Evolutionary conservation across 2,329 filamentous ascomycete genomes (phyloP), one percentile per base, ranked within the genome.

Genomic region (Eurotiales sp.): DNA sequence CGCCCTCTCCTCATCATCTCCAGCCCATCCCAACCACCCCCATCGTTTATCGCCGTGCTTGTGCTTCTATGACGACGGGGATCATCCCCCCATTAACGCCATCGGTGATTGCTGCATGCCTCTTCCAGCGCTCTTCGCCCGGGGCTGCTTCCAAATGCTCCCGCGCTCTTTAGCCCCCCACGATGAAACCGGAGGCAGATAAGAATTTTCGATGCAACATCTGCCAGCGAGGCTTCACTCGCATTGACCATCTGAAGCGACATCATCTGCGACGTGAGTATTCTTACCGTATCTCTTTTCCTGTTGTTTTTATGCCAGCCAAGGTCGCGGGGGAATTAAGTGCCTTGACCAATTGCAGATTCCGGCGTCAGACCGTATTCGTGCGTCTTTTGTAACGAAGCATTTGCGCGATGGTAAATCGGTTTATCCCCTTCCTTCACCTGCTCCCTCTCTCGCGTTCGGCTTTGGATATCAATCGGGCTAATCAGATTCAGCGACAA

Each of bases 321-420:
- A 34, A 27, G 21, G 25, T n/a, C 27, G 23, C 12, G 15, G 19
- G 23, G 14, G n/a, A n/a, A 25, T 15, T 7, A 15, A 15, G 8
- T 4, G 8, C 11, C 22, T 43, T 39, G 44, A 52, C 32, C 40
- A 25, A 37, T 37, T 40, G 50, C 58, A 76, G 73, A 76, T 63
- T 72, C 73, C 34, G 73, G 73, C 27, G 60, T 74, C n/a, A 75
- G 73, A 54, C 73, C 73, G 7, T 76, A 75, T 56, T 69, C 71
- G 1, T 76, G 73, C 54, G 53, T 73, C 17, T 76, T 76, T 54
- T 76, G 73, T 59, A 65, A 60, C 55, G 69, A 72, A 46, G 63
- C 72, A 1, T 76, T 76, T 60, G 71, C 73, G 12, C 70, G 72
- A 17, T 74, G 72, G 73, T 69, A 58, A 5, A 3, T 30, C 22